These are phyloP conservation scores for Coccomyxa subellipsoidea DNA, from an alignment of 163 green algal genomes.

Conservation along the genomic window DNA sequence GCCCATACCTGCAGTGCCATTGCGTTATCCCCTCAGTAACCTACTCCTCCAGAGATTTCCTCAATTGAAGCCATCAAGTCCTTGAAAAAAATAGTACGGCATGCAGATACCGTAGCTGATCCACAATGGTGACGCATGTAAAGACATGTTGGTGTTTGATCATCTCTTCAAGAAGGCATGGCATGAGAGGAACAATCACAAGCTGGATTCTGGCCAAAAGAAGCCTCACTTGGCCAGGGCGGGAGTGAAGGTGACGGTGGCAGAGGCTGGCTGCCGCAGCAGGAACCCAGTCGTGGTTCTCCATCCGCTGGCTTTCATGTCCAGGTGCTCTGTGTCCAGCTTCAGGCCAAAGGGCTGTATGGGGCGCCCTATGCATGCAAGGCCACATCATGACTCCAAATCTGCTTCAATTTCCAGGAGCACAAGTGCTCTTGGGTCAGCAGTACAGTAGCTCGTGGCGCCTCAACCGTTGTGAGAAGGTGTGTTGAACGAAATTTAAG, in stretches of 20 bases:
- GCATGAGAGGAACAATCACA: neutral
- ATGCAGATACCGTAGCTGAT: too few species aligned
- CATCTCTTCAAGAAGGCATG: too few species aligned
- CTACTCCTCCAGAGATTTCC: neutral
- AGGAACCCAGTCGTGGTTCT: constrained; percentile 23
- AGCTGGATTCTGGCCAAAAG: neutral
- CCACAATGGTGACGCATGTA: too few species aligned
- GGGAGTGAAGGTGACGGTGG: constrained; percentile 17
- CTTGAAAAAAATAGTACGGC: too few species aligned
- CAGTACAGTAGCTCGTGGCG: too few species aligned
- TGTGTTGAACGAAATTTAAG: too few species aligned
- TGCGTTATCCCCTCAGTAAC: too few species aligned
- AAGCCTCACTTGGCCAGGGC: constrained; percentile 20
- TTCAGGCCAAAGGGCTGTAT: constrained; percentile 11
- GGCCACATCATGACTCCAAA: too few species aligned
- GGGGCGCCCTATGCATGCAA: constrained; percentile 10
- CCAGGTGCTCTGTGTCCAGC: constrained; percentile 11
- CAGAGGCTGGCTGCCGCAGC: constrained; percentile 15
- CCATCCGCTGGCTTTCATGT: constrained; percentile 11
- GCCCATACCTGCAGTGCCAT: constrained; percentile 16
- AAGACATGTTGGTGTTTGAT: too few species aligned
- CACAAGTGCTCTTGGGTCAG: too few species aligned
- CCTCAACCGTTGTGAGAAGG: too few species aligned
- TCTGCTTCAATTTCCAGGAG: too few species aligned
- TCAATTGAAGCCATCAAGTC: neutral